These are phyloP conservation scores for Hemisphaericaspora subhashii DNA, from an alignment of 1,139 yeast genomes.

Conservation along the genomic window DNA sequence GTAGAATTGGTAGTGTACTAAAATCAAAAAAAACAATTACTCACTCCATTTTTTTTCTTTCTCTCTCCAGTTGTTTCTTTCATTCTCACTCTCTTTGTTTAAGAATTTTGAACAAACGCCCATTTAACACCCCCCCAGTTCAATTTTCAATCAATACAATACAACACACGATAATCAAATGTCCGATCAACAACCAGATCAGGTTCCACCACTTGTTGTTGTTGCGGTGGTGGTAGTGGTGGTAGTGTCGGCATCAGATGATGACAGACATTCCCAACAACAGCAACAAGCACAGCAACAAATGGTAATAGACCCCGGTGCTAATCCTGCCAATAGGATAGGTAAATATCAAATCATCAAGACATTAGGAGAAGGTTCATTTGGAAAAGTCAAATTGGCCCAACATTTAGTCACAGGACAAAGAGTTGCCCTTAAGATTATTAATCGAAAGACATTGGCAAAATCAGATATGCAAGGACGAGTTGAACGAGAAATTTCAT, in stretches of 20 bases:
- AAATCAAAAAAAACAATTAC: no score
- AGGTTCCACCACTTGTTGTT: no score
- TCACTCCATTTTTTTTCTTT: no score
- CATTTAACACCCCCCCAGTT: neutral
- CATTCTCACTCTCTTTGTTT: neutral
- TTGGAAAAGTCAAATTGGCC: slow-evolving; percentile 95
- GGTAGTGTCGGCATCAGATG: slow-evolving; percentile 10
- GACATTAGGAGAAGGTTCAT: slow-evolving; percentile 95
- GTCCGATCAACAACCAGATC: slow-evolving; percentile 15
- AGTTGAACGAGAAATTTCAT: slow-evolving; percentile 91
- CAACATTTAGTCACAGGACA: slow-evolving; percentile 93
- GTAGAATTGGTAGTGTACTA: no score
- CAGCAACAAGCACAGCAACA: slow-evolving; percentile 12
- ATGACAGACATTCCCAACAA: slow-evolving; percentile 13
- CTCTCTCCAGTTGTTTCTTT: no score
- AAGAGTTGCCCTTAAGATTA: slow-evolving; percentile 90
- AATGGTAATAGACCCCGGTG: slow-evolving; percentile 28
- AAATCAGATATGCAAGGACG: slow-evolving; percentile 98
- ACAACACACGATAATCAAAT: slow-evolving; percentile 7
- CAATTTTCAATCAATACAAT: neutral
- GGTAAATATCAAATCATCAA: slow-evolving; percentile 94
- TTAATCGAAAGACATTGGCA: slow-evolving; percentile 89
- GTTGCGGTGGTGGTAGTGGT: slow-evolving; percentile 8
- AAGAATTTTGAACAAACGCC: neutral
- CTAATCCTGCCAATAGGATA: slow-evolving; percentile 53